Percentiles rank a stretch among this genome's conserved stretches.
These are phyloP conservation scores for Russula sp. DNA, from an alignment of 768 basidiomycete species.

Conservation along the genomic window DNA sequence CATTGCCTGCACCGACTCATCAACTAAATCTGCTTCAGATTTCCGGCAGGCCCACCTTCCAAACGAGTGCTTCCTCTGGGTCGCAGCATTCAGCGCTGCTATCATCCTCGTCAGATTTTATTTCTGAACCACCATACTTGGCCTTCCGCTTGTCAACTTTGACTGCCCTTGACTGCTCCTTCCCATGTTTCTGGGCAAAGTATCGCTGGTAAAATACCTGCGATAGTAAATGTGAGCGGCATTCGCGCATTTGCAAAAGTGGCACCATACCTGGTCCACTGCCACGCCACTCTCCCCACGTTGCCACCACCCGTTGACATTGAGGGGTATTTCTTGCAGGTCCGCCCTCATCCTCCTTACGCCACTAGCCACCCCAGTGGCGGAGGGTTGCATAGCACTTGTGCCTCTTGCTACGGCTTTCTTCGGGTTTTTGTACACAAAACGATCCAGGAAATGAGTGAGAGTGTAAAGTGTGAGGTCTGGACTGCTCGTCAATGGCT, in stretches of 20 bases:
- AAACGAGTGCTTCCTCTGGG: slow-evolving; percentile 64
- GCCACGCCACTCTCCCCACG: slow-evolving; percentile 65
- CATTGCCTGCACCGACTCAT: slow-evolving; percentile 58
- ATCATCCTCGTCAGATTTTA: slow-evolving; percentile 30
- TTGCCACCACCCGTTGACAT: slow-evolving; percentile 69
- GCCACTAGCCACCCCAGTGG: slow-evolving; percentile 52
- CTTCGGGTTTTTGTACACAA: slow-evolving; percentile 96
- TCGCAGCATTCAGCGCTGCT: slow-evolving; percentile 40
- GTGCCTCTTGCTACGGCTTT: slow-evolving; percentile 61
- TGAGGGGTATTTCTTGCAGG: slow-evolving; percentile 46
- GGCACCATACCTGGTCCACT: slow-evolving; percentile 65
- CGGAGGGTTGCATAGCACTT: slow-evolving; percentile 94
- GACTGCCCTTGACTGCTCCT: slow-evolving; percentile 40
- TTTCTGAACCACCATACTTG: slow-evolving; percentile 30
- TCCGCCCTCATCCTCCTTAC: slow-evolving; percentile 68
- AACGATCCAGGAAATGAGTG: slow-evolving; percentile 91
- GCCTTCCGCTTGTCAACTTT: slow-evolving; percentile 43
- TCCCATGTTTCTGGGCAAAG: slow-evolving; percentile 65
- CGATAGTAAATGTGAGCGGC: background rate
- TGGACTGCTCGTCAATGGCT: slow-evolving; percentile 71
- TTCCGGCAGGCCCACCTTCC: slow-evolving; percentile 59
- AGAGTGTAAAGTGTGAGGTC: slow-evolving; percentile 92
- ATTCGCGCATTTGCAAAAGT: background rate
- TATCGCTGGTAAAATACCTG: slow-evolving; percentile 90
- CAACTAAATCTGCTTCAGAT: background rate